Conservation (phyloP, 495 filamentous ascomycete species). For the Chaetomium fimeti region DNA sequence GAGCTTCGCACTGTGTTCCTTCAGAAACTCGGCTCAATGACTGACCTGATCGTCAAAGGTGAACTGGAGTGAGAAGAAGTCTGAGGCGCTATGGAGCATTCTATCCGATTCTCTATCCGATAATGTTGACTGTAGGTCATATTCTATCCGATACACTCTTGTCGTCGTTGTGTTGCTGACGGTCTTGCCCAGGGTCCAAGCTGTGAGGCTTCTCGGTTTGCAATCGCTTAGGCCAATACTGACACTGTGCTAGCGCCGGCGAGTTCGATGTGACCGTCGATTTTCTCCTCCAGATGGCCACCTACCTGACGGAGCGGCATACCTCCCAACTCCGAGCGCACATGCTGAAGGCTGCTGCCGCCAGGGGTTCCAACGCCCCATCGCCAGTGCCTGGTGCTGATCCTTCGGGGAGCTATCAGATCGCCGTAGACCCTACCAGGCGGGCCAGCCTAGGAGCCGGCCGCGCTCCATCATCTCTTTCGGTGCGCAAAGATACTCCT, state of each 20-base stretch:
- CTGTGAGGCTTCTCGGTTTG: slow-evolving; percentile 55
- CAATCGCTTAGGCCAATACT: slow-evolving; percentile 5
- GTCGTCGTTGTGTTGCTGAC: slow-evolving; percentile 43
- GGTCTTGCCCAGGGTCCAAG: slow-evolving; percentile 63
- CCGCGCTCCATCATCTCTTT: slow-evolving; percentile 62
- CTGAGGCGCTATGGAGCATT: slow-evolving; percentile 84
- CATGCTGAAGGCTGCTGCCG: slow-evolving; percentile 67
- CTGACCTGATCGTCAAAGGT: slow-evolving; percentile 37
- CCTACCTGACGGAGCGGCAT: slow-evolving; percentile 92
- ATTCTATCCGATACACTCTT: not conserved
- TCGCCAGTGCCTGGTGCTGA: slow-evolving; percentile 54
- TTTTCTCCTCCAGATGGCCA: slow-evolving; percentile 90
- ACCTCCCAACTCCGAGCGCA: slow-evolving; percentile 84
- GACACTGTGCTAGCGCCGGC: slow-evolving; percentile 42
- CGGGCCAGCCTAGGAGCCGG: slow-evolving; percentile 58
- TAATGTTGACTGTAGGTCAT: slow-evolving; percentile 75
- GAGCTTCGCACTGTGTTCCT: slow-evolving; percentile 37
- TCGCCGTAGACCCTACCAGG: slow-evolving; percentile 55
- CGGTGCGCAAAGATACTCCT: slow-evolving; percentile 57
- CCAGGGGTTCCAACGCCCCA: slow-evolving; percentile 50
- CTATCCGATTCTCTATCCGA: slow-evolving; percentile 74
- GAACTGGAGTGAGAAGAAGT: slow-evolving; percentile 70
- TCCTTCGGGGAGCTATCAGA: slow-evolving; percentile 40
- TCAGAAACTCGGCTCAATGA: not conserved
- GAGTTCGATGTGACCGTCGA: slow-evolving; percentile 67